Conservation (phyloP, 306 rosid genomes). For the Vicia faba region DNA sequence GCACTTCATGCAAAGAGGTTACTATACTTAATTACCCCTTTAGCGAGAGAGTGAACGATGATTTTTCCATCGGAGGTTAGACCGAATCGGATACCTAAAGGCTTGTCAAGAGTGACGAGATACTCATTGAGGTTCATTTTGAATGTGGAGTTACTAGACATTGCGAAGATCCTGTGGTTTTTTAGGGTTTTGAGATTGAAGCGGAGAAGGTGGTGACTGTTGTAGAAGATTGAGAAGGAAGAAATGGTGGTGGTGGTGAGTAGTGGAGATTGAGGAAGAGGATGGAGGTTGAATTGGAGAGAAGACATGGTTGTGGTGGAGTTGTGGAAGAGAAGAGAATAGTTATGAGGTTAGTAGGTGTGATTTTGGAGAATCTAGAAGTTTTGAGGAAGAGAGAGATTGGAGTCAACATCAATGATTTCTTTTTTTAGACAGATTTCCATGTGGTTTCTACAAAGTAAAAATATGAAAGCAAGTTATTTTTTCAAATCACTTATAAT, state of each 20-base stretch:
- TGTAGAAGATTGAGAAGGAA: slow-evolving; percentile 42
- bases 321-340: slow-evolving; percentile 9
- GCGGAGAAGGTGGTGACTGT: slow-evolving; percentile 27
- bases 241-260: slow-evolving; percentile 26
- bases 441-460: no score
- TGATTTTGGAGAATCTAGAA: no score
- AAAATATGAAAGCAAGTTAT: no score
- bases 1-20: neutral
- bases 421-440: no score
- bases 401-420: no score
- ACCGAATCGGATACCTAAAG: slow-evolving; percentile 87
- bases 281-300: slow-evolving; percentile 49
- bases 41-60: slow-evolving; percentile 80
- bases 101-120: slow-evolving; percentile 83
- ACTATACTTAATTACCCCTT: slow-evolving; percentile 68
- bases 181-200: slow-evolving; percentile 36
- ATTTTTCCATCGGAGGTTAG: slow-evolving; percentile 76
- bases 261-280: slow-evolving; percentile 31
- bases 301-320: slow-evolving; percentile 49
- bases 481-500: no score
- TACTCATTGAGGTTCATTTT: slow-evolving; percentile 89
- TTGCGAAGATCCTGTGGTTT: slow-evolving; percentile 51
- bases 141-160: slow-evolving; percentile 45
- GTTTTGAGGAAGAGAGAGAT: no score
- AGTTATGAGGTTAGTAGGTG: neutral